phyloP scores from a whole-genome alignment of 192 early-diverging fungal genomes.

The Phycomyces nitens region DNA sequence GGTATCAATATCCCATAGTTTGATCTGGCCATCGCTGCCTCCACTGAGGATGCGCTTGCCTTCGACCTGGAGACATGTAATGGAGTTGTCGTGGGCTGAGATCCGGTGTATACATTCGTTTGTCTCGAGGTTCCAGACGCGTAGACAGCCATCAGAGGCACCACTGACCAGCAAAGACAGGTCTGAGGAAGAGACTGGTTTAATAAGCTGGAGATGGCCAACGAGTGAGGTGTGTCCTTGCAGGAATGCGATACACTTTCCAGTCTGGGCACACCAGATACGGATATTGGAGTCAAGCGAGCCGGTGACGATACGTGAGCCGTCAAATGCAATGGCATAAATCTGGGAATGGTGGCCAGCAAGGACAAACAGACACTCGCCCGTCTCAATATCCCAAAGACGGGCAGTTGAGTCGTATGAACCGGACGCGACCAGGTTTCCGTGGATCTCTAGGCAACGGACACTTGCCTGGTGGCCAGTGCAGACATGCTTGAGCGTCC shows the following conservation, averaged over 20 bases:
- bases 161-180: conserved; percentile 73
- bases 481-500: conserved; percentile 68
- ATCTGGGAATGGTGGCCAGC: conserved; percentile 92
- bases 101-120: conserved; percentile 60
- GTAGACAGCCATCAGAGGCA: conserved; percentile 87
- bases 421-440: conserved; percentile 81
- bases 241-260: conserved; percentile 69
- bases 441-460: conserved; percentile 85
- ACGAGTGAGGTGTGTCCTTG: conserved; percentile 95
- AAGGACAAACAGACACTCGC: conserved; percentile 66
- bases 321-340: conserved; percentile 89
- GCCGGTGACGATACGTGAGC: conserved; percentile 79
- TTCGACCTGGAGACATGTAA: conserved; percentile 97
- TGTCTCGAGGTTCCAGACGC: conserved; percentile 81
- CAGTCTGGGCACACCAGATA: conserved; percentile 86
- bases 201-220: conserved; percentile 56
- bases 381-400: conserved; percentile 83
- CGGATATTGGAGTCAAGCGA: conserved; percentile 90
- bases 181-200: conserved; percentile 35
- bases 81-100: conserved; percentile 74
- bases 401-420: conserved; percentile 91
- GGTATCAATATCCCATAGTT: conserved; percentile 91
- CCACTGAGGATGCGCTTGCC: conserved; percentile 86
- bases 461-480: conserved; percentile 88
- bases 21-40: conserved; percentile 84